Base-by-base conservation (phyloP, 1,284 basidiomycete species). In the Tranzscheliella williamsii region DNA sequence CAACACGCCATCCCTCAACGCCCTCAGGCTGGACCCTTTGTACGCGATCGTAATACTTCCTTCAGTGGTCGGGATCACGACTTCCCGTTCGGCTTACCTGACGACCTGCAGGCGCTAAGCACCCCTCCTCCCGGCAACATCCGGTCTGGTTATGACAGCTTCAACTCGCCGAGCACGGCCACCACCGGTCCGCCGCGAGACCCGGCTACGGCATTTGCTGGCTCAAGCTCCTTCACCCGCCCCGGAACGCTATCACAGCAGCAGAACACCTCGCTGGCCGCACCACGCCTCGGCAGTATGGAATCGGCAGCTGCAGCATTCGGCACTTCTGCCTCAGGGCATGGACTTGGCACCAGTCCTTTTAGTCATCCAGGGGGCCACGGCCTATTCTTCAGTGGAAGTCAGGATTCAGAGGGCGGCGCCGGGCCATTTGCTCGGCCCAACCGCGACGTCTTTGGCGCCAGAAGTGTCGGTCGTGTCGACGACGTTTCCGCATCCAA, bases 51-150 rank as follows among this genome's bases (percentile, higher is more conserved):
- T 6, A 42, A 43, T 26, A 38, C 40, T n/a, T 86, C 86, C 0
- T 87, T 87, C 8, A 86, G 0, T 85, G 87, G 87, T 40, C 84
- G 86, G 61, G 85, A 87, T 65, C 86, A 85, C 46, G 88, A 89
- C 57, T 87, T 91, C 62, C 84, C 85, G 0, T 87, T 87, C 54
- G 84, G 84, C 68, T 80, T 84, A 37, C 82, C 82, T 9, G 84
- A 85, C 50, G 84, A 85, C 53, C 73, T 78, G 21, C 64, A 72
- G 8, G 24, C 48, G 4, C 31, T 45, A 0, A 32, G 46, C 8
- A 31, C 42, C 11, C 21, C 30, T n/a, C 21, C 45, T 15, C 30
- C 32, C 16, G 44, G 53, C 26, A 38, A 48, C 15, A 46, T 26
- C 6, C 45, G 50, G 3, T 49, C 47, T 18, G 51, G 50, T 5